Evolutionary conservation across 208 protist species (phyloP), one percentile per base, ranked within the genome.

Genomic region (Crithidia mellificae): DNA sequence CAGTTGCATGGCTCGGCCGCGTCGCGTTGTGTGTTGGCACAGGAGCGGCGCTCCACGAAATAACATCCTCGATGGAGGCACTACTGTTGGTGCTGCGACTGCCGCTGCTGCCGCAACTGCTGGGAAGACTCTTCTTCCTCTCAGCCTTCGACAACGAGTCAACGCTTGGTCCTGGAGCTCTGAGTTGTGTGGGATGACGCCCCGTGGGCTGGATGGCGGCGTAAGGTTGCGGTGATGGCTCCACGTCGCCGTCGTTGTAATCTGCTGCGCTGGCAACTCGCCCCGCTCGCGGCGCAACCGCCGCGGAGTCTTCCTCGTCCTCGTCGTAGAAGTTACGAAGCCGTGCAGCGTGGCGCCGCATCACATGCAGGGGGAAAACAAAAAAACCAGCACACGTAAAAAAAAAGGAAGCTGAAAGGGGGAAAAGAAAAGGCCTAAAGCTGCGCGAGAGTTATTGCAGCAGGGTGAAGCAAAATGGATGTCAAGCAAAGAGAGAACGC

Each of bases 301-400:
- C 34, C 34, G 34, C 34, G 5, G 34, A 34, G 9, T 30, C 57
- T 15, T 17, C 30, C 27, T 66, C 67, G 12, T 67, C 69, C 30
- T 68, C 53, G 0, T 68, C 69, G 53, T 68, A 74, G 29, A 74
- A 74, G 44, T 74, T 74, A 44, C 63, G 68, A 2, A 58, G 47
- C 19, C 24, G 68, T 17, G 20, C 58, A 32, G 29, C 36, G 25
- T 17, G 25, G n/a, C 24, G 69, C 19, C 61, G 43, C 69, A 74
- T 74, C 1, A n/a, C 22, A n/a, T 17, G 41, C 34, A 38, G 11
- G 7, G 34, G 7, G 7, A 12, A 5, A 11, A 5, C 7, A 38
- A 12, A 11, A 11, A 38, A 38, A 11, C 11, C 34, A 38, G 34
- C 34, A n/a, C 34, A 38, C 7, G 34, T 38, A 11, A 11, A 38